These are phyloP conservation scores for Myxozyma vanderwaltii DNA, from an alignment of 805 yeast species.

Conservation along the genomic window DNA sequence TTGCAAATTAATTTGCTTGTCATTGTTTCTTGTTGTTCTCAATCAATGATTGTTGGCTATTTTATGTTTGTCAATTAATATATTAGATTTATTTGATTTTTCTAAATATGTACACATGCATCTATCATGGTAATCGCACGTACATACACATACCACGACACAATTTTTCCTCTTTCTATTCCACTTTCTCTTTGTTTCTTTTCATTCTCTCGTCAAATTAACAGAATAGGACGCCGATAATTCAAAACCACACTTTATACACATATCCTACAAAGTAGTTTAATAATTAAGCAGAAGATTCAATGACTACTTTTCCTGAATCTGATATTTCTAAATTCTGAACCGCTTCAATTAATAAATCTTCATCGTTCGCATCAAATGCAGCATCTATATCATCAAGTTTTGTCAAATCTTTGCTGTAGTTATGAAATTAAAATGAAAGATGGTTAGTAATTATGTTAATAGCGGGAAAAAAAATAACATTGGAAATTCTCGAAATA, in stretches of 20 bases:
- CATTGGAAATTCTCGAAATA: too few relatives aligned
- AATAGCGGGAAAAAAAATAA: too few relatives aligned
- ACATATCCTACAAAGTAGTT: neutral
- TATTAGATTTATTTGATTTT: neutral
- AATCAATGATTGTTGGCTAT: neutral
- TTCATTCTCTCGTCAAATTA: neutral
- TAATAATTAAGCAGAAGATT: neutral
- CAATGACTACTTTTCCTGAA: conserved; percentile 12
- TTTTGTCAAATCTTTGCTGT: conserved; percentile 19
- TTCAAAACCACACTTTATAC: neutral
- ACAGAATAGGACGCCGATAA: neutral
- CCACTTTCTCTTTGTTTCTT: neutral
- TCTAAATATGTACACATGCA: conserved; percentile 2
- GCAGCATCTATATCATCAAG: conserved; percentile 27
- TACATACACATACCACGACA: neutral
- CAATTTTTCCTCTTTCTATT: neutral
- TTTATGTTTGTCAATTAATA: neutral
- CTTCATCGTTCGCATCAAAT: conserved; percentile 21
- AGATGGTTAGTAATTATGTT: too few relatives aligned
- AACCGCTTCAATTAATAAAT: conserved; percentile 27
- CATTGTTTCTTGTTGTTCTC: neutral
- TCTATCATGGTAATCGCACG: neutral
- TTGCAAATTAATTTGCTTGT: neutral
- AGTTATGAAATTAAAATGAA: too few relatives aligned
- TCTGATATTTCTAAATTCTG: conserved; percentile 22